Evolutionary conservation across 495 filamentous ascomycete species (phyloP).

Genomic region (Astrothelium macrocarpum): DNA sequence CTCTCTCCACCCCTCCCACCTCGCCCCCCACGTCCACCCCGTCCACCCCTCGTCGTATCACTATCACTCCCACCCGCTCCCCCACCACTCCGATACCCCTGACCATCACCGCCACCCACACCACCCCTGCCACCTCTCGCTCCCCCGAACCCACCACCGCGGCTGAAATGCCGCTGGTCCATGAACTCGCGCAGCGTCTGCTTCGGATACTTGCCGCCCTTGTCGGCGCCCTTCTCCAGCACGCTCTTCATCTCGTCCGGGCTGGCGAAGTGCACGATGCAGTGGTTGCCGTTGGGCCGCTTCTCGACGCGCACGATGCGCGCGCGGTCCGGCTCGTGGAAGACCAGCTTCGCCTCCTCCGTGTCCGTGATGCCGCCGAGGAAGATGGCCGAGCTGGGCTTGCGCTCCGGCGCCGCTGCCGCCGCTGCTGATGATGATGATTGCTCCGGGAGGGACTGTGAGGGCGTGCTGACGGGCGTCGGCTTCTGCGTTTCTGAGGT

Average conservation of each 20-base stretch:
- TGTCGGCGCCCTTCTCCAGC: constrained; percentile 55
- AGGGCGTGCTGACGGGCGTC: constrained; percentile 13
- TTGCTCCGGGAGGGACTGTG: too few relatives aligned
- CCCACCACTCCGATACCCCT: constrained; percentile 42
- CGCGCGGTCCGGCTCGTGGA: constrained; percentile 67
- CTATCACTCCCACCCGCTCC: constrained; percentile 90
- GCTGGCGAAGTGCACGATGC: constrained; percentile 69
- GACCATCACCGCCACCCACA: constrained; percentile 41
- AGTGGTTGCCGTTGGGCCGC: constrained; percentile 56
- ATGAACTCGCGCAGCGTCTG: constrained; percentile 72
- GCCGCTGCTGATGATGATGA: constrained; percentile 23
- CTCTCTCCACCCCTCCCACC: constrained; percentile 50
- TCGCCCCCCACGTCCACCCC: constrained; percentile 57
- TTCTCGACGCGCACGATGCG: constrained; percentile 75
- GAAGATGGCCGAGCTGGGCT: constrained; percentile 67
- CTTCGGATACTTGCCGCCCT: constrained; percentile 59
- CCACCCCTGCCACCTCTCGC: constrained; percentile 46
- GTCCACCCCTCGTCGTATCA: constrained; percentile 53
- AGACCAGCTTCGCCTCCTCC: constrained; percentile 67
- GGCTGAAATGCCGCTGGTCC: constrained; percentile 46
- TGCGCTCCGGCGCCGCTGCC: constrained; percentile 25
- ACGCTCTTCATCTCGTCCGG: constrained; percentile 68
- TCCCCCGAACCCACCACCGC: constrained; percentile 57
- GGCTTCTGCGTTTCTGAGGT: constrained; percentile 24
- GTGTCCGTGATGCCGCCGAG: constrained; percentile 68